A percentile compares a stretch with the other conserved stretches of the same genome.
phyloP scores from a whole-genome alignment of 768 basidiomycete species.

The Mycena metata region DNA sequence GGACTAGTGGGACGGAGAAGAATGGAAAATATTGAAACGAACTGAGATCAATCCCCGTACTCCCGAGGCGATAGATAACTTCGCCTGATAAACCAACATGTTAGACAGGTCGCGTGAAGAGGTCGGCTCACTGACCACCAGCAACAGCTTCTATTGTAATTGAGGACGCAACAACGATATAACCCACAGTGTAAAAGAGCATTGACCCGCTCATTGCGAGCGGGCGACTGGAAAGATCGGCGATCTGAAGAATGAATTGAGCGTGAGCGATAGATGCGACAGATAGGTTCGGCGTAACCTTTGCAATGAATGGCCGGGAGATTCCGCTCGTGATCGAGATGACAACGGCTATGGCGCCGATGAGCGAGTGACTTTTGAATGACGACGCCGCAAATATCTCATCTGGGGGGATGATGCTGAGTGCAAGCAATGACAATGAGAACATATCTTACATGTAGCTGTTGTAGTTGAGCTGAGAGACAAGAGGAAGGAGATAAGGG shows the following conservation, averaged over 20 bases:
- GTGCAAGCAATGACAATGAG: too few species aligned
- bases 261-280: too few species aligned
- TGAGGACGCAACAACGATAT: constrained; percentile 33
- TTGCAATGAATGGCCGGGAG: constrained; percentile 66
- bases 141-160: constrained; percentile 32
- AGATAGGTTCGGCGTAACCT: neutral
- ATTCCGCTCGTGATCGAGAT: constrained; percentile 47
- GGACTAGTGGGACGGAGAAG: too few species aligned
- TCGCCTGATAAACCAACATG: neutral
- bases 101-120: too few species aligned
- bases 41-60: constrained; percentile 29
- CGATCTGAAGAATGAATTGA: constrained; percentile 45
- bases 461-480: constrained; percentile 23
- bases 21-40: neutral
- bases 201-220: constrained; percentile 56
- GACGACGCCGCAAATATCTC: constrained; percentile 25
- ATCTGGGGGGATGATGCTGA: neutral
- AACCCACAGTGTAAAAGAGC: constrained; percentile 57
- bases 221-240: constrained; percentile 64
- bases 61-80: constrained; percentile 30
- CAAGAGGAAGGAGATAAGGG: constrained; percentile 20
- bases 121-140: constrained; percentile 4
- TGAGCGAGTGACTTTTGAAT: constrained; percentile 33
- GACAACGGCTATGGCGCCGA: constrained; percentile 35
- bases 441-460: constrained; percentile 1